Conservation (phyloP, 805 yeast genomes). For the Candida parachauliodes region DNA sequence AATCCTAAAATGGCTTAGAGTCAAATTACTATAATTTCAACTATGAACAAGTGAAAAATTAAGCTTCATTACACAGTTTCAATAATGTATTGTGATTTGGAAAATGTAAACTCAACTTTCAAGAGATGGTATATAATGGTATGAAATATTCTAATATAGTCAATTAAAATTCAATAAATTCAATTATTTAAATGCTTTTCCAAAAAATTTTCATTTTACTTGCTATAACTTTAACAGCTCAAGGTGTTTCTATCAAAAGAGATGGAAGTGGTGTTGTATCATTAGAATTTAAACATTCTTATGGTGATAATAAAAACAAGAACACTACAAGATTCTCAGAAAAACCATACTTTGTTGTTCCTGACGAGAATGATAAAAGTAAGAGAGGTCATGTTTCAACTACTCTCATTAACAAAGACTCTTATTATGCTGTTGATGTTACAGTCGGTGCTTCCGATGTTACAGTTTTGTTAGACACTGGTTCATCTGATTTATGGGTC, state of each 20-base stretch:
- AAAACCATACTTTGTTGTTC: conserved; percentile 4
- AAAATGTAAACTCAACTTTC: no score
- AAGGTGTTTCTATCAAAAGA: conserved; percentile 8
- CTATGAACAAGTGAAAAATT: no score
- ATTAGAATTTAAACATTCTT: conserved; percentile 7
- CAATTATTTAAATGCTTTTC: conserved; percentile 6
- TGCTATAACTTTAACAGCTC: conserved; percentile 8
- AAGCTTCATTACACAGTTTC: no score
- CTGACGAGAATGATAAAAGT: background rate
- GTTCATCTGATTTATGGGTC: conserved; percentile 42
- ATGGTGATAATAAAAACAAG: conserved; percentile 2
- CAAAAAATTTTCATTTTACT: conserved; percentile 5
- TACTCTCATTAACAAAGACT: conserved; percentile 5
- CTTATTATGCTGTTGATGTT: conserved; percentile 14
- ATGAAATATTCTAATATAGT: no score
- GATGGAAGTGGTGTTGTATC: conserved; percentile 5
- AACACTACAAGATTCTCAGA: background rate
- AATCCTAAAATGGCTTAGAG: no score
- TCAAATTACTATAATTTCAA: no score
- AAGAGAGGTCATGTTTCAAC: conserved; percentile 4
- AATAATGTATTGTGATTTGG: no score
- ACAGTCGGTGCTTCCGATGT: conserved; percentile 26
- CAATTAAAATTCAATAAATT: no score
- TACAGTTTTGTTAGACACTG: conserved; percentile 37
- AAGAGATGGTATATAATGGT: no score